Conservation (phyloP, 805 yeast genomes). For the Metschnikowia colocasiae region DNA sequence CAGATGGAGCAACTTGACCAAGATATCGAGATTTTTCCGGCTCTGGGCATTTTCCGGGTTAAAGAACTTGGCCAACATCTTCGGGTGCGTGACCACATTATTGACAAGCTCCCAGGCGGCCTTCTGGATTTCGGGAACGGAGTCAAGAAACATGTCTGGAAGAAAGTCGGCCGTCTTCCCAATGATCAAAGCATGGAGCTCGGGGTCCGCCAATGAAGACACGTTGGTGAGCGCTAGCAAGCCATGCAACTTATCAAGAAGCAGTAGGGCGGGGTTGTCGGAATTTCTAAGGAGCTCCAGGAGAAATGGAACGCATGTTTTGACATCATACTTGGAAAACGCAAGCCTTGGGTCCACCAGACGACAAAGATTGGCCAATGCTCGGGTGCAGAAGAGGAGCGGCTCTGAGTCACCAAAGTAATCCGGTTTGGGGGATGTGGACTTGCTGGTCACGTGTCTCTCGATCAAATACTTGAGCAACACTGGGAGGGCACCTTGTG, state of each 20-base stretch:
- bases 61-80: conserved; percentile 53
- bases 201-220: conserved; percentile 43
- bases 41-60: conserved; percentile 44
- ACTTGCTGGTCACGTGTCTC: conserved; percentile 15
- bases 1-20: conserved; percentile 34
- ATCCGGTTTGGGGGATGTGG: conserved; percentile 19
- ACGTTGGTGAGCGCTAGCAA: conserved; percentile 67
- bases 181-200: conserved; percentile 34
- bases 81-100: conserved; percentile 48
- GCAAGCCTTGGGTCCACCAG: conserved; percentile 41
- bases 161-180: conserved; percentile 47
- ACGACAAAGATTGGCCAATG: conserved; percentile 45
- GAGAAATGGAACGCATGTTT: conserved; percentile 47
- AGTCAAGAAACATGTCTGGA: conserved; percentile 42
- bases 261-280: background rate
- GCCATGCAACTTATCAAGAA: conserved; percentile 49
- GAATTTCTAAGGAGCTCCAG: conserved; percentile 30
- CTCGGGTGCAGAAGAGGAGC: conserved; percentile 33
- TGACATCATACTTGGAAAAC: conserved; percentile 37
- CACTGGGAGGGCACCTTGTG: conserved; percentile 44
- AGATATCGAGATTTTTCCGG: conserved; percentile 26
- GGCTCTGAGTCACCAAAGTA: conserved; percentile 13
- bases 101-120: conserved; percentile 62
- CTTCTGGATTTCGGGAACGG: conserved; percentile 45
- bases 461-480: conserved; percentile 37